These are phyloP conservation scores for Protomyces arabidopsidicola DNA, from an alignment of 1,139 yeast genomes.

Conservation along the genomic window DNA sequence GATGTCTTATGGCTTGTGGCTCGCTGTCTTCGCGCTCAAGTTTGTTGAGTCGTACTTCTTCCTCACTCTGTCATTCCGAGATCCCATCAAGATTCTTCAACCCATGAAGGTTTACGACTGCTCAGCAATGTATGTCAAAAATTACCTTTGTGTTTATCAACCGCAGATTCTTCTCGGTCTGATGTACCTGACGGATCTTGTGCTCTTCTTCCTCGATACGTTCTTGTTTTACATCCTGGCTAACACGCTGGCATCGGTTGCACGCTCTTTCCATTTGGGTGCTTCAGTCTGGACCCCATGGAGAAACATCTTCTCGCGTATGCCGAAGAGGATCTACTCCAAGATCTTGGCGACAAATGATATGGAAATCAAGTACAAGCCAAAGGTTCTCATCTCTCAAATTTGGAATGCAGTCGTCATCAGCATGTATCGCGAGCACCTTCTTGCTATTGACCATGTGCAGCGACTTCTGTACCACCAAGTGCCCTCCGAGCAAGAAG, in stretches of 20 bases:
- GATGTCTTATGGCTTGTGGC: slow-evolving; percentile 91
- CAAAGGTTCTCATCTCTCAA: slow-evolving; percentile 95
- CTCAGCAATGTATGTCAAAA: slow-evolving; percentile 90
- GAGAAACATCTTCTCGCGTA: slow-evolving; percentile 96
- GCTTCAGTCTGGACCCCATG: slow-evolving; percentile 97
- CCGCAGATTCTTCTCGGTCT: slow-evolving; percentile 82
- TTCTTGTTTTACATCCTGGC: slow-evolving; percentile 96
- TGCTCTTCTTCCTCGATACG: slow-evolving; percentile 96
- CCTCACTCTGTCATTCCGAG: slow-evolving; percentile 83
- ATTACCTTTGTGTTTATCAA: slow-evolving; percentile 71
- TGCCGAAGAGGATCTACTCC: slow-evolving; percentile 97
- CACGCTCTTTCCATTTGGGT: slow-evolving; percentile 97
- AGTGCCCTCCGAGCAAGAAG: slow-evolving; percentile 95
- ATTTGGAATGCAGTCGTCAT: slow-evolving; percentile 98
- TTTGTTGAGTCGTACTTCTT: slow-evolving; percentile 86
- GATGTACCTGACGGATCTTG: slow-evolving; percentile 85
- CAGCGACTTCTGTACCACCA: slow-evolving; percentile 88
- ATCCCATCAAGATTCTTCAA: slow-evolving; percentile 77
- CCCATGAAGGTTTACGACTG: slow-evolving; percentile 62
- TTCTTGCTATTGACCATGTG: slow-evolving; percentile 95
- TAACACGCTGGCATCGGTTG: slow-evolving; percentile 92
- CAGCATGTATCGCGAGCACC: slow-evolving; percentile 97
- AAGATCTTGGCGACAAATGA: slow-evolving; percentile 96
- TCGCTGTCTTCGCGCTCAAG: slow-evolving; percentile 81
- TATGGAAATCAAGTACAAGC: slow-evolving; percentile 98